Conservation (phyloP, 2,329 filamentous ascomycete genomes). For the Aspergillus sclerotialis region DNA sequence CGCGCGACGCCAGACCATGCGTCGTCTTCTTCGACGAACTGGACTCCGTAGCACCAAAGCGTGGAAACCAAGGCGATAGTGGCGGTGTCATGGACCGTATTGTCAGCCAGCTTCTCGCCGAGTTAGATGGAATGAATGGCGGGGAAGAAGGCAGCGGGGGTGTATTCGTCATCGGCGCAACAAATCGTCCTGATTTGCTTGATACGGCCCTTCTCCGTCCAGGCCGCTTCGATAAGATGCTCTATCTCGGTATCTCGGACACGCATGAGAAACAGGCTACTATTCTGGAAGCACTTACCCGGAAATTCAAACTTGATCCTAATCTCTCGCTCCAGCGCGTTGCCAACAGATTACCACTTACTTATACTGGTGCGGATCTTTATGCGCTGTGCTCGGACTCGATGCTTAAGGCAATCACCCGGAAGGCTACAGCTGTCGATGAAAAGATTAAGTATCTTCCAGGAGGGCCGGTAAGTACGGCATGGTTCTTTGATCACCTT, state of each 20-base stretch:
- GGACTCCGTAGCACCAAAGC: constrained; percentile 92
- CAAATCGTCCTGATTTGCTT: constrained; percentile 86
- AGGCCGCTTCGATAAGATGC: constrained; percentile 95
- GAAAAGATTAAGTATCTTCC: constrained; percentile 65
- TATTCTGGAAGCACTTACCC: constrained; percentile 86
- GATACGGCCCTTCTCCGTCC: constrained; percentile 85
- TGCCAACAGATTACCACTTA: constrained; percentile 75
- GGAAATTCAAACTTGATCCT: constrained; percentile 85
- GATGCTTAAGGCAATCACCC: constrained; percentile 97
- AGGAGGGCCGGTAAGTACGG: constrained; percentile 62
- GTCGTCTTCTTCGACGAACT: constrained; percentile 98
- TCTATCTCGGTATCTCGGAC: constrained; percentile 92
- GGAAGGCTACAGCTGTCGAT: constrained; percentile 78
- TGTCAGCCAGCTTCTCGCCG: constrained; percentile 86
- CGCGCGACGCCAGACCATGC: constrained; percentile 91
- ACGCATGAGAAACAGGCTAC: constrained; percentile 94
- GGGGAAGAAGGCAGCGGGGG: constrained; percentile 72
- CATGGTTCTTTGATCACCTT: constrained; percentile 92
- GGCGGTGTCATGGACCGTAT: constrained; percentile 98
- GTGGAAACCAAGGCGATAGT: constrained; percentile 94
- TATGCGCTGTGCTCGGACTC: constrained; percentile 96
- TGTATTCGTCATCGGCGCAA: constrained; percentile 95
- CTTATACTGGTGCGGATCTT: constrained; percentile 94
- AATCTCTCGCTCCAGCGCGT: constrained; percentile 68
- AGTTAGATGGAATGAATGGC: constrained; percentile 95